These are phyloP conservation scores for Peterozyma toletana DNA, from an alignment of 805 yeast genomes.

Conservation along the genomic window DNA sequence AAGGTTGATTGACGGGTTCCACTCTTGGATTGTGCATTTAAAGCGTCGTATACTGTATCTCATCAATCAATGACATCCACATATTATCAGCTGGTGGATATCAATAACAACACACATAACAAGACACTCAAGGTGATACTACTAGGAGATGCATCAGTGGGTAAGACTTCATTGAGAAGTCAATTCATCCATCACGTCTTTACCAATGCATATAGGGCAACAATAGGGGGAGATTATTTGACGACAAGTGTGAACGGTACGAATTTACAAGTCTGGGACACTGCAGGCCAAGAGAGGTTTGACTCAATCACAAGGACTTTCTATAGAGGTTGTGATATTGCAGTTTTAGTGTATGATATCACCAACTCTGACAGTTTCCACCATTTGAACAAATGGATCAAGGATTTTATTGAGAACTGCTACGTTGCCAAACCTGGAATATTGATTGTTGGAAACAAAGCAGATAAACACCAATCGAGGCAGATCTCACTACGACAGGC, in stretches of 20 bases:
- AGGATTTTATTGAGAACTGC: constrained; percentile 40
- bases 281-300: constrained; percentile 94
- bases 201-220: constrained; percentile 48
- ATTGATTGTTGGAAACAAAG: constrained; percentile 46
- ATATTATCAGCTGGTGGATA: no score
- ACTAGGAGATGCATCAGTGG: constrained; percentile 53
- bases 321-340: constrained; percentile 53
- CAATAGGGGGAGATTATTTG: constrained; percentile 53
- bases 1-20: no score
- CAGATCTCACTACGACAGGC: constrained; percentile 23
- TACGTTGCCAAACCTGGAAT: constrained; percentile 40
- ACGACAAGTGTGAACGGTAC: constrained; percentile 27
- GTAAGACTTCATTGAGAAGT: constrained; percentile 49
- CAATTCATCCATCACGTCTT: constrained; percentile 50
- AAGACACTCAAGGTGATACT: constrained; percentile 39
- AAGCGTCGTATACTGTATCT: no score
- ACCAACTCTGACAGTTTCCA: constrained; percentile 44
- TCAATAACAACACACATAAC: neutral
- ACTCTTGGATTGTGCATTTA: no score
- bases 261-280: constrained; percentile 73
- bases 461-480: constrained; percentile 24
- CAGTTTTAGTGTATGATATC: constrained; percentile 45
- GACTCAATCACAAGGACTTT: constrained; percentile 50
- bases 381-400: constrained; percentile 36
- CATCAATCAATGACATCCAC: no score